These are phyloP conservation scores for Discostella stelligera DNA, from an alignment of 352 stramenopile genomes.

Conservation along the genomic window DNA sequence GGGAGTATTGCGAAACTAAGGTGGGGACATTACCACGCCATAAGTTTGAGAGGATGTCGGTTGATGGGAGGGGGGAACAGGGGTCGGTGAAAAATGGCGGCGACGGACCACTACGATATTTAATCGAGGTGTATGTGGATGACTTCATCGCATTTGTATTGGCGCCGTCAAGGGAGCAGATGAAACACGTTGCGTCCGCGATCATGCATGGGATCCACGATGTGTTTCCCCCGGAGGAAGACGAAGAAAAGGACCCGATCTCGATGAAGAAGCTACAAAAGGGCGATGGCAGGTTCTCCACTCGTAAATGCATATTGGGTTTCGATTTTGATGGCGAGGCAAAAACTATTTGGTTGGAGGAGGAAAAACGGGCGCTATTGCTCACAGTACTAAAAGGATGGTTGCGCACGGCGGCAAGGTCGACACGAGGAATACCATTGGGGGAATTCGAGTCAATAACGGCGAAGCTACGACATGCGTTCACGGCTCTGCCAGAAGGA, in stretches of 20 bases:
- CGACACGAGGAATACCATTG: too few species aligned
- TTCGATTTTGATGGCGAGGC: neutral
- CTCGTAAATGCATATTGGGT: neutral
- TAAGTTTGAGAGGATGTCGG: conserved; percentile 14
- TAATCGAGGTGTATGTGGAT: conserved; percentile 8
- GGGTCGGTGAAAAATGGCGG: neutral
- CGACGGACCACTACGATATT: neutral
- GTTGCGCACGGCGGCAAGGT: too few species aligned
- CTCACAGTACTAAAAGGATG: too few species aligned
- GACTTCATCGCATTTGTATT: conserved; percentile 1
- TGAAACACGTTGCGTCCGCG: neutral
- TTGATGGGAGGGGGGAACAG: neutral
- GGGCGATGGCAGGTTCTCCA: neutral
- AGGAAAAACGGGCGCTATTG: neutral
- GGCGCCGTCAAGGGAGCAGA: neutral
- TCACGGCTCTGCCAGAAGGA: neutral
- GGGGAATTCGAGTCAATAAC: neutral
- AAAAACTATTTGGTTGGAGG: neutral
- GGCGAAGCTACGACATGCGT: neutral
- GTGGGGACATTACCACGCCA: conserved; percentile 3
- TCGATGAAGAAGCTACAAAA: neutral
- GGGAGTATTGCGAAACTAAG: neutral
- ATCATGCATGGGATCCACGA: conserved; percentile 10
- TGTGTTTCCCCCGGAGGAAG: neutral
- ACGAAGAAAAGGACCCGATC: neutral